Evolutionary conservation across 495 filamentous ascomycete genomes (phyloP).

Genomic region (Neurospora terricola): DNA sequence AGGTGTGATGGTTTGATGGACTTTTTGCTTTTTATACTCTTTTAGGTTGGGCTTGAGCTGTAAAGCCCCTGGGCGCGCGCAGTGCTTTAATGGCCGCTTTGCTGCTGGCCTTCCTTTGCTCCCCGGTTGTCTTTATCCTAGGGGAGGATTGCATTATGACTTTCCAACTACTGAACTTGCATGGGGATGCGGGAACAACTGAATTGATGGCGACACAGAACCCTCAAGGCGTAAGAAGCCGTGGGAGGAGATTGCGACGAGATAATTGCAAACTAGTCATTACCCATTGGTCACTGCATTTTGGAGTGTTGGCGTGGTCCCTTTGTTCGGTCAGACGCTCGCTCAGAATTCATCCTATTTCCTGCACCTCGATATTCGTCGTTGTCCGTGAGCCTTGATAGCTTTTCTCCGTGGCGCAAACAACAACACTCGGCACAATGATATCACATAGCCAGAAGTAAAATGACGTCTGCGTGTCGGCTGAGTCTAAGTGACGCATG

Average conservation of each 20-base stretch:
- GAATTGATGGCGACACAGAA: not conserved
- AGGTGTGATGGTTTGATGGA: conserved; percentile 11
- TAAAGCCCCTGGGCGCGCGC: conserved; percentile 1
- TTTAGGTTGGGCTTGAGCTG: conserved; percentile 7
- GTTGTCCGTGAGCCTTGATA: not conserved
- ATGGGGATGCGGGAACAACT: not conserved
- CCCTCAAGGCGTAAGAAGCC: not conserved
- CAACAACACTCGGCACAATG: not conserved
- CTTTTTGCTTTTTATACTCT: conserved; percentile 7
- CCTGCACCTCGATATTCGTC: not conserved
- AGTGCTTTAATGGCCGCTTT: not conserved
- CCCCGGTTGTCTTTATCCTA: not conserved
- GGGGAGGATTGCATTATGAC: not conserved
- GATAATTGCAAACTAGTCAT: not conserved
- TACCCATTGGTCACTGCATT: not conserved
- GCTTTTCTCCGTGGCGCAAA: not conserved
- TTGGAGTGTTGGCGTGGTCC: not conserved
- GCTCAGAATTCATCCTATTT: not conserved
- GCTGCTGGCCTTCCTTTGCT: not conserved
- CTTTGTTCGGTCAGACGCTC: not conserved
- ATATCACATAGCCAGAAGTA: not conserved
- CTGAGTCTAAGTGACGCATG: not conserved
- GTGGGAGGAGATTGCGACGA: not conserved
- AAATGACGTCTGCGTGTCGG: not conserved
- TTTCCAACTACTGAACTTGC: not conserved